phyloP scores from a whole-genome alignment of 805 yeast species.

The Spathaspora hagerdaliae region DNA sequence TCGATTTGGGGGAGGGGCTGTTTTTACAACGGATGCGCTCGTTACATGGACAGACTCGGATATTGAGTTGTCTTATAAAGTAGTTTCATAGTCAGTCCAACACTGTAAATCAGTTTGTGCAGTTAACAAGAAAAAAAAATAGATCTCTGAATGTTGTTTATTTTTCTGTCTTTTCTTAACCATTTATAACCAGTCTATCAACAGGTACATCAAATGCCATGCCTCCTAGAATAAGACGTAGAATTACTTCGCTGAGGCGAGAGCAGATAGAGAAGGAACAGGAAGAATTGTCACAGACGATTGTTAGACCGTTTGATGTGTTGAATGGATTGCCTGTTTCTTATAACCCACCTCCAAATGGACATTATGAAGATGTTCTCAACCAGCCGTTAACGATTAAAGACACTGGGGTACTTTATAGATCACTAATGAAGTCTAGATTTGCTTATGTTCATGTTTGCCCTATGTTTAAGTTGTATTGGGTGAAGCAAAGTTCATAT shows the following conservation, averaged over 20 bases:
- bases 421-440: slow-evolving; percentile 71
- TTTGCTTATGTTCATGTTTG: slow-evolving; percentile 52
- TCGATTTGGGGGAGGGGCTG: too few relatives aligned
- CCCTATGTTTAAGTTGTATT: slow-evolving; percentile 71
- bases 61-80: too few relatives aligned
- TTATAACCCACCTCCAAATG: slow-evolving; percentile 57
- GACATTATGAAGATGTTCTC: slow-evolving; percentile 44
- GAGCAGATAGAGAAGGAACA: slow-evolving; percentile 42
- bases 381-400: slow-evolving; percentile 64
- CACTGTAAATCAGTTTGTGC: too few relatives aligned
- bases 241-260: slow-evolving; percentile 38
- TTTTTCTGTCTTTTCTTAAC: too few relatives aligned
- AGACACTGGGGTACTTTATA: slow-evolving; percentile 70
- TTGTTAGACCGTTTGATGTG: slow-evolving; percentile 61
- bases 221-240: slow-evolving; percentile 43
- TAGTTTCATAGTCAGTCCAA: too few relatives aligned
- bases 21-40: too few relatives aligned
- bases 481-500: slow-evolving; percentile 69
- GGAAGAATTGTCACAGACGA: slow-evolving; percentile 27
- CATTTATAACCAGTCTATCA: too few relatives aligned
- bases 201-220: slow-evolving; percentile 11
- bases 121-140: too few relatives aligned
- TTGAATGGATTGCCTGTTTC: slow-evolving; percentile 69
- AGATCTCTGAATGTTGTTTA: too few relatives aligned
- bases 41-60: too few relatives aligned